Conservation (phyloP, 768 basidiomycete species). For the Boletus sp. region DNA sequence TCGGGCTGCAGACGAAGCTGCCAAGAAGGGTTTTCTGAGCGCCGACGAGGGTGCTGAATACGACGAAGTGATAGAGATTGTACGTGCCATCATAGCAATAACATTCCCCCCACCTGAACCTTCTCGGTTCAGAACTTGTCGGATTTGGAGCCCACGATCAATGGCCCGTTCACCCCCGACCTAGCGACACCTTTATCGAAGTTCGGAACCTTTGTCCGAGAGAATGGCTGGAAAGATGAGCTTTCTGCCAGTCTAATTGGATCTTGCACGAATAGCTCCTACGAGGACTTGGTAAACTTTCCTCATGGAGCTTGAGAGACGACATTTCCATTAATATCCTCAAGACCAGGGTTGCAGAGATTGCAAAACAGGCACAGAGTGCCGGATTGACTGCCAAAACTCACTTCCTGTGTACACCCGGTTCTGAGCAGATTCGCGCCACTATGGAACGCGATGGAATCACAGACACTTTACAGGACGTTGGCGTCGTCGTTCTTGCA, state of each 20-base stretch:
- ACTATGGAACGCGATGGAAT: constrained; percentile 95
- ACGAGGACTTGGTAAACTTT: constrained; percentile 80
- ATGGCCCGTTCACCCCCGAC: constrained; percentile 98
- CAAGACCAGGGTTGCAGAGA: constrained; percentile 86
- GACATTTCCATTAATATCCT: constrained; percentile 1
- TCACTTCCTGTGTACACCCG: constrained; percentile 85
- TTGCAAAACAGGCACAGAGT: constrained; percentile 84
- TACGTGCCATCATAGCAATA: constrained; percentile 36
- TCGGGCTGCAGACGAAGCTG: constrained; percentile 80
- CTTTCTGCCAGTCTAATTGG: constrained; percentile 91
- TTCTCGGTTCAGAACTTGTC: constrained; percentile 65
- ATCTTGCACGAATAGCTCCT: constrained; percentile 99
- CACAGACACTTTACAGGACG: constrained; percentile 73
- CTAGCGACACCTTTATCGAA: constrained; percentile 89
- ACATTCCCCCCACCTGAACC: neutral
- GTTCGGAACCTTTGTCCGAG: constrained; percentile 74
- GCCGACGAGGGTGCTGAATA: constrained; percentile 90
- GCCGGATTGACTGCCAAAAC: constrained; percentile 81
- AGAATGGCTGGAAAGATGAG: constrained; percentile 92
- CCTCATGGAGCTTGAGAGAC: neutral
- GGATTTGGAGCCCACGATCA: constrained; percentile 86
- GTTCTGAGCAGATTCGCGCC: constrained; percentile 94
- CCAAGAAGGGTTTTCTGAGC: constrained; percentile 67
- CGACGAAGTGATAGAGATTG: constrained; percentile 92
- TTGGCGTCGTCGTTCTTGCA: constrained; percentile 92